Evolutionary conservation across 2,329 filamentous ascomycete genomes (phyloP).

Genomic region (Trichoderma harzianum): DNA sequence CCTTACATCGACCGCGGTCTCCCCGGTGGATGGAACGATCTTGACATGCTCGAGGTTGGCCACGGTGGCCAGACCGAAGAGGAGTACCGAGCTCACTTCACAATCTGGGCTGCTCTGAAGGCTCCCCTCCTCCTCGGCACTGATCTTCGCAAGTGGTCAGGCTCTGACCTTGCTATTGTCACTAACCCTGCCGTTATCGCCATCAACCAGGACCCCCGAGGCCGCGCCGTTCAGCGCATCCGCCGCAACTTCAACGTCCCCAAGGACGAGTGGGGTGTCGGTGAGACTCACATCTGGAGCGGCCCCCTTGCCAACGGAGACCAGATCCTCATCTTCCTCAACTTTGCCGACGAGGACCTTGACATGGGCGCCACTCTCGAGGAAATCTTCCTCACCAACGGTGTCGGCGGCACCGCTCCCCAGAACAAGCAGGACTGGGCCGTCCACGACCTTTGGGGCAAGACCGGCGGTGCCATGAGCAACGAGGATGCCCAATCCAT

Average conservation of each 20-base stretch:
- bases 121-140: conserved; percentile 43
- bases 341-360: conserved; percentile 9
- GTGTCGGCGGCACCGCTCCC: conserved; percentile 8
- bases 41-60: conserved; percentile 18
- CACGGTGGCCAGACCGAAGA: conserved; percentile 15
- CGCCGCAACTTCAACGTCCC: conserved; percentile 23
- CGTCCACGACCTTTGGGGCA: conserved; percentile 17
- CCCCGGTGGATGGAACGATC: conserved; percentile 17
- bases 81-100: conserved; percentile 34
- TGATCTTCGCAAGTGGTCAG: conserved; percentile 30
- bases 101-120: conserved; percentile 45
- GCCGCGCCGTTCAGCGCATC: conserved; percentile 23
- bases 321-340: conserved; percentile 15
- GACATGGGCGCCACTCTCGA: conserved; percentile 15
- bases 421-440: conserved; percentile 15
- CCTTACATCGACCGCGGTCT: conserved; percentile 10
- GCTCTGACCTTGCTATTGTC: conserved; percentile 22
- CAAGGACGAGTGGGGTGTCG: conserved; percentile 25
- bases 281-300: conserved; percentile 28
- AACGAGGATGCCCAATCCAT: conserved; percentile 9
- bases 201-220: conserved; percentile 37
- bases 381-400: conserved; percentile 17
- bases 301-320: conserved; percentile 23
- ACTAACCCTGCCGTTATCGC: conserved; percentile 26
- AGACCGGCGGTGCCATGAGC: conserved; percentile 11